phyloP scores from a whole-genome alignment of 164 flowering plant genomes.

The Amborella trichopoda region DNA sequence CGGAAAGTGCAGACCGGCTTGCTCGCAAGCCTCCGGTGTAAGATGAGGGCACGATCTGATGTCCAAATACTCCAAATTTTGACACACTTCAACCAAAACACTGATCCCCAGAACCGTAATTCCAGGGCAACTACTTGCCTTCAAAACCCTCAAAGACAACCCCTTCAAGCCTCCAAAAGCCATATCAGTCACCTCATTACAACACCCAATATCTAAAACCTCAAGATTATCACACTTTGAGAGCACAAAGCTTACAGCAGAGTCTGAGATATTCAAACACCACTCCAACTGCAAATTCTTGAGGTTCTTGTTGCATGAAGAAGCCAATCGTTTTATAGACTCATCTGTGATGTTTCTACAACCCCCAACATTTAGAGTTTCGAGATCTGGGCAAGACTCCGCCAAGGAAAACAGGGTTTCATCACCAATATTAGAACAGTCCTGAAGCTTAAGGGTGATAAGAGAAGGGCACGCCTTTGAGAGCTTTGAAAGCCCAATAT shows the following conservation, averaged over 20 bases:
- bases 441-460: constrained; percentile 53
- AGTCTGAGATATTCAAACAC: constrained; percentile 71
- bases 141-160: constrained; percentile 47
- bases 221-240: constrained; percentile 52
- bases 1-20: constrained; percentile 76
- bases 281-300: constrained; percentile 77
- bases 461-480: constrained; percentile 55
- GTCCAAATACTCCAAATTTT: constrained; percentile 58
- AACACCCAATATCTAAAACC: constrained; percentile 72
- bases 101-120: constrained; percentile 57
- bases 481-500: constrained; percentile 46
- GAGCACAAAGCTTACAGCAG: constrained; percentile 47
- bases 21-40: constrained; percentile 45
- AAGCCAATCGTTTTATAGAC: constrained; percentile 44
- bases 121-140: constrained; percentile 66
- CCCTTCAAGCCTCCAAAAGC: constrained; percentile 41
- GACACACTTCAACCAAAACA: constrained; percentile 46
- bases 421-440: constrained; percentile 69
- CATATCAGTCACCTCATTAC: constrained; percentile 75
- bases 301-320: constrained; percentile 38
- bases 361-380: constrained; percentile 77
- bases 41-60: constrained; percentile 75
- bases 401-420: constrained; percentile 56
- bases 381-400: constrained; percentile 53
- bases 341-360: constrained; percentile 56